These are phyloP conservation scores for Fusarium sacchari DNA, from an alignment of 2,329 filamentous ascomycete species.

Conservation along the genomic window DNA sequence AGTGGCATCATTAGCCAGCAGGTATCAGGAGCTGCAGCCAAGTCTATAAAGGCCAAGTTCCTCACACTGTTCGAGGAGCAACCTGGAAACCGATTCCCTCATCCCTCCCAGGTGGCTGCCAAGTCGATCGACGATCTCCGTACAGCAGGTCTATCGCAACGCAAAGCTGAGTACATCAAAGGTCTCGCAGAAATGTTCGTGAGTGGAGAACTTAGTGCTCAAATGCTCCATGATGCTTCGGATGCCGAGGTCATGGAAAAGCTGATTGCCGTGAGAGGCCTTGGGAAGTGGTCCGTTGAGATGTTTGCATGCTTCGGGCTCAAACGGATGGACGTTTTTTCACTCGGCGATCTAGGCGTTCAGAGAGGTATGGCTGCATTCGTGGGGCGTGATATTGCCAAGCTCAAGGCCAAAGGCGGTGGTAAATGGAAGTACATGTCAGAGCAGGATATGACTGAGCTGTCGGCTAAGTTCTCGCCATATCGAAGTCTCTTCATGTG, in stretches of 20 bases:
- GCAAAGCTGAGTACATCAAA: slow-evolving; percentile 94
- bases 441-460: slow-evolving; percentile 89
- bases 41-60: slow-evolving; percentile 88
- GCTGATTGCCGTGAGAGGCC: slow-evolving; percentile 84
- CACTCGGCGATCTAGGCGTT: slow-evolving; percentile 89
- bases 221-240: slow-evolving; percentile 78
- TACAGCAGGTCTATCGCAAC: slow-evolving; percentile 87
- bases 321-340: slow-evolving; percentile 94
- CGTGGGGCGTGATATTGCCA: slow-evolving; percentile 81
- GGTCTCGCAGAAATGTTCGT: slow-evolving; percentile 86
- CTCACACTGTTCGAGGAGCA: slow-evolving; percentile 72
- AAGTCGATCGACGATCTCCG: slow-evolving; percentile 75
- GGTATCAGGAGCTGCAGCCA: slow-evolving; percentile 91
- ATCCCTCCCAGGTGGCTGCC: slow-evolving; percentile 75
- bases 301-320: slow-evolving; percentile 99
- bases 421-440: slow-evolving; percentile 99
- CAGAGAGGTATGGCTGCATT: slow-evolving; percentile 95
- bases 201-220: slow-evolving; percentile 76
- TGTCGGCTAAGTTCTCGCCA: slow-evolving; percentile 81
- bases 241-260: slow-evolving; percentile 88
- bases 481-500: slow-evolving; percentile 97
- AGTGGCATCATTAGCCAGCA: slow-evolving; percentile 96
- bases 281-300: slow-evolving; percentile 92
- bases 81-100: slow-evolving; percentile 68
- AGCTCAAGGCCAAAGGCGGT: slow-evolving; percentile 79